Conservation (phyloP, 78 protist genomes). For the Dictyostelium brefeldianum region DNA sequence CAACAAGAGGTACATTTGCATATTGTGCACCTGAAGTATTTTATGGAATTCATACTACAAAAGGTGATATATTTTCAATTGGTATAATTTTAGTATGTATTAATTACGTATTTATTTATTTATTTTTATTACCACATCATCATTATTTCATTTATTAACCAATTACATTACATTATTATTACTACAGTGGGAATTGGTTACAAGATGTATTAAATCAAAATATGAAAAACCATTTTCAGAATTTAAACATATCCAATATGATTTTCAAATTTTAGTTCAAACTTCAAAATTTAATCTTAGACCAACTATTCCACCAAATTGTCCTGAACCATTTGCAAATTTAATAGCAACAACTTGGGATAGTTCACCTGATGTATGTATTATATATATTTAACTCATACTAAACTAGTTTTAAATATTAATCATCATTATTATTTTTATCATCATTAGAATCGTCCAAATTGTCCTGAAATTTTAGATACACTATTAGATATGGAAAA, state of each 20-base stretch:
- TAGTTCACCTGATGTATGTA: constrained; percentile 40
- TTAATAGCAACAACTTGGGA: constrained; percentile 78
- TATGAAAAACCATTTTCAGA: constrained; percentile 82
- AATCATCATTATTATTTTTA: constrained; percentile 5
- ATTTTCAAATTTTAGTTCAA: constrained; percentile 79
- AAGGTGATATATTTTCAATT: constrained; percentile 80
- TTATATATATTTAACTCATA: not conserved
- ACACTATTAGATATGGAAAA: constrained; percentile 38
- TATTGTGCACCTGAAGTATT: constrained; percentile 84
- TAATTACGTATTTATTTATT: not conserved
- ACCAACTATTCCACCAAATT: constrained; percentile 83
- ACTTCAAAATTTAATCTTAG: constrained; percentile 45
- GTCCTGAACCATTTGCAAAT: constrained; percentile 79
- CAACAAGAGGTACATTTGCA: constrained; percentile 76
- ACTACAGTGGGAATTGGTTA: constrained; percentile 68
- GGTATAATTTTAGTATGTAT: constrained; percentile 60
- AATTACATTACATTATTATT: not conserved
- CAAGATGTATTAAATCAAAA: constrained; percentile 73
- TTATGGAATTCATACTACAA: constrained; percentile 60
- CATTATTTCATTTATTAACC: too few species aligned
- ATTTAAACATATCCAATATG: constrained; percentile 77
- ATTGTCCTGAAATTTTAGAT: constrained; percentile 72
- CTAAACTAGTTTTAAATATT: not conserved
- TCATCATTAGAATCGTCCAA: constrained; percentile 51
- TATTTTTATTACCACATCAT: too few species aligned